Percentiles rank a stretch among this genome's conserved stretches.
Conservation (phyloP, 2,329 filamentous ascomycete species). For the Fusarium sp. region DNA sequence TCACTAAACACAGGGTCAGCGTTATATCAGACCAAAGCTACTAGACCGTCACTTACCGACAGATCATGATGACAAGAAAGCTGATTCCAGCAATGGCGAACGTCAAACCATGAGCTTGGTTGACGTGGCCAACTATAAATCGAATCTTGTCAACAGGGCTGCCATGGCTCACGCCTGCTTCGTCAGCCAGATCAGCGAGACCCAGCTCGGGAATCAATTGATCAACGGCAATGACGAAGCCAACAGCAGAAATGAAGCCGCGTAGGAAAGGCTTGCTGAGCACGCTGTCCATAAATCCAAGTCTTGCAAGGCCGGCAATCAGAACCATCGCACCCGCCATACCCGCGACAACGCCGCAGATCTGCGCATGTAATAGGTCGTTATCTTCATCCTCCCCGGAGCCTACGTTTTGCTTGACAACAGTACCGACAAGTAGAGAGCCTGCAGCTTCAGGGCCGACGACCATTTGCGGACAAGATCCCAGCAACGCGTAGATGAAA, state of each 20-base stretch:
- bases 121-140: constrained; percentile 77
- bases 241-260: constrained; percentile 97
- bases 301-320: constrained; percentile 82
- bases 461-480: constrained; percentile 91
- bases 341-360: constrained; percentile 88
- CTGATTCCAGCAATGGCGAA: constrained; percentile 80
- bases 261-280: constrained; percentile 91
- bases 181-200: constrained; percentile 72
- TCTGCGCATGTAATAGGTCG: constrained; percentile 75
- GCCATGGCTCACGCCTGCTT: constrained; percentile 77
- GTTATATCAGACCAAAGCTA: neutral
- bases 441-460: constrained; percentile 95
- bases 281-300: constrained; percentile 95
- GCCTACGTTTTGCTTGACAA: constrained; percentile 82
- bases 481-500: constrained; percentile 88
- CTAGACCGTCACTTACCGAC: constrained; percentile 65
- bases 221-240: constrained; percentile 94
- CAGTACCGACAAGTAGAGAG: constrained; percentile 87
- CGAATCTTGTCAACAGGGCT: constrained; percentile 87
- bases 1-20: constrained; percentile 63
- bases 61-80: constrained; percentile 91
- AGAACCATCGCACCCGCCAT: constrained; percentile 90
- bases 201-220: constrained; percentile 93
- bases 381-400: constrained; percentile 72
- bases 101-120: constrained; percentile 78